phyloP scores from a whole-genome alignment of 1,284 basidiomycete species.

The Microbotryum saponariae region DNA sequence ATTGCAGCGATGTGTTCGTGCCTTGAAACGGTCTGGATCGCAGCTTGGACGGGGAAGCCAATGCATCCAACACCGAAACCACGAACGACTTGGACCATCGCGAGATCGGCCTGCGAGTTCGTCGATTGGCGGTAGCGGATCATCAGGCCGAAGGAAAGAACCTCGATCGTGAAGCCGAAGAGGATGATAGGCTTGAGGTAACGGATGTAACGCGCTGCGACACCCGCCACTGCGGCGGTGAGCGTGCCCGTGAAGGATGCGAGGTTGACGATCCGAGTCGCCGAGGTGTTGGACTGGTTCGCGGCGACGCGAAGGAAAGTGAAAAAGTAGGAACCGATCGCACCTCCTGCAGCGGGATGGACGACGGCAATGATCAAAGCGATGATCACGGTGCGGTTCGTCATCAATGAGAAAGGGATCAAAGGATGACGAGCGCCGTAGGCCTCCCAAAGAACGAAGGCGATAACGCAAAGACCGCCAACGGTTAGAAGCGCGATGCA shows the following conservation, averaged over 20 bases:
- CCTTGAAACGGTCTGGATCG: conserved; percentile 39
- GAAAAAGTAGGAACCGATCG: conserved; percentile 38
- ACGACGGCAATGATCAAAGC: conserved; percentile 38
- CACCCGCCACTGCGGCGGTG: conserved; percentile 33
- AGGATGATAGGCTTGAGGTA: conserved; percentile 40
- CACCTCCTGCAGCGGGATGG: conserved; percentile 40
- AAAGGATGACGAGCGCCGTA: conserved; percentile 39
- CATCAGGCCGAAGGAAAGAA: conserved; percentile 38
- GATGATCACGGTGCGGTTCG: conserved; percentile 39
- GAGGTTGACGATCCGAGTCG: conserved; percentile 36
- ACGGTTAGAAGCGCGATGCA: conserved; percentile 39
- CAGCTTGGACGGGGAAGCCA: conserved; percentile 39
- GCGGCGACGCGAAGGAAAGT: conserved; percentile 37
- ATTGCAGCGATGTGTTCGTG: conserved; percentile 41
- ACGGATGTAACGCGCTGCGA: conserved; percentile 32
- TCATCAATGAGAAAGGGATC: conserved; percentile 39
- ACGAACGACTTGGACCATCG: conserved; percentile 38
- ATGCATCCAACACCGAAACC: conserved; percentile 39
- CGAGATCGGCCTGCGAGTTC: conserved; percentile 37
- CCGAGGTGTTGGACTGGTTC: conserved; percentile 33
- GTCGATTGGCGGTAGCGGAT: conserved; percentile 37
- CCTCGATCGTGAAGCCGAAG: conserved; percentile 37
- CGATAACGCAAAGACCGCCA: conserved; percentile 34
- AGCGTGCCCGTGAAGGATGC: conserved; percentile 36
- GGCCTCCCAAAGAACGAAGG: conserved; percentile 38